phyloP scores from a whole-genome alignment of 179 eudicot genomes.

The Heliamphora pulchella region DNA sequence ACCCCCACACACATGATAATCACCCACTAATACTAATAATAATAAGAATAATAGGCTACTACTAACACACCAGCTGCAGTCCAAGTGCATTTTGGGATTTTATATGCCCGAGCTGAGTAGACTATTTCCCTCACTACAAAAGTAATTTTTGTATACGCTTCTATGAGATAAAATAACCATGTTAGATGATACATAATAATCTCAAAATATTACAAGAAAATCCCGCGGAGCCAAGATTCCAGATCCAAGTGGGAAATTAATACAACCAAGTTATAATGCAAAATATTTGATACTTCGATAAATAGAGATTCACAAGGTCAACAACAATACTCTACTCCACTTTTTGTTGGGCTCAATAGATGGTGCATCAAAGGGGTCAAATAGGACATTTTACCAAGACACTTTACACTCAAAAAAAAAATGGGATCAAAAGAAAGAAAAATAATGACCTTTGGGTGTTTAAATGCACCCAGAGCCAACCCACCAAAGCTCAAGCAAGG shows the following conservation, averaged over 20 bases:
- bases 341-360: neutral
- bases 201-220: neutral
- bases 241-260: neutral
- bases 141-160: slow-evolving; percentile 16
- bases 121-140: slow-evolving; percentile 66
- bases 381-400: neutral
- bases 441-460: neutral
- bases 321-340: neutral
- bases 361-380: neutral
- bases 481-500: neutral
- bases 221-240: neutral
- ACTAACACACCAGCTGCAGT: slow-evolving; percentile 59
- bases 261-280: neutral
- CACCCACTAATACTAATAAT: no score
- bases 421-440: neutral
- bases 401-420: neutral
- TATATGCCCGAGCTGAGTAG: slow-evolving; percentile 83
- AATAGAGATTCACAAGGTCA: neutral
- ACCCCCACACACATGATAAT: no score
- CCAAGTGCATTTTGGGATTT: slow-evolving; percentile 84
- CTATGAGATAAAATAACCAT: neutral
- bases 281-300: neutral
- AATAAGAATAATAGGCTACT: no score
- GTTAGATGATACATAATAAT: neutral
- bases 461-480: neutral